phyloP scores from a whole-genome alignment of 2,329 filamentous ascomycete species.

The Apiospora kogelbergensis region DNA sequence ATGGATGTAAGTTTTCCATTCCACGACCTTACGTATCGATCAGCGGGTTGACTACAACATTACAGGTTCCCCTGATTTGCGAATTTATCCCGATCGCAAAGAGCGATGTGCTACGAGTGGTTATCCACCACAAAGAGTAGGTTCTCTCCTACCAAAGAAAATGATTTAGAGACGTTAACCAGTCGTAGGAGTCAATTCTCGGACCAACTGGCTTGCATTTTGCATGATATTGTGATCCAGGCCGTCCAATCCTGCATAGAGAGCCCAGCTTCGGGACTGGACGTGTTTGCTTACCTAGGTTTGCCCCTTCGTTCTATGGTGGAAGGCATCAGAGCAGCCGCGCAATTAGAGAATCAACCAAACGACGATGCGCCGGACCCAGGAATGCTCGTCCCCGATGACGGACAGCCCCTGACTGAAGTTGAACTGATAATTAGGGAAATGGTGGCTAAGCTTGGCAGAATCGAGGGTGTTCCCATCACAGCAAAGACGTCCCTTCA shows the following conservation, averaged over 20 bases:
- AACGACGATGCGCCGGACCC: not conserved
- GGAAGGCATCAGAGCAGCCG: not conserved
- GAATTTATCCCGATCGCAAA: conserved; percentile 63
- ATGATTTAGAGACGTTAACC: conserved; percentile 11
- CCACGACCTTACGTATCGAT: not conserved
- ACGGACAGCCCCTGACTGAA: conserved; percentile 22
- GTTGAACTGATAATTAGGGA: conserved; percentile 54
- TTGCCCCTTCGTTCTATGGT: not conserved
- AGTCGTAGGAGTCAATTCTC: conserved; percentile 25
- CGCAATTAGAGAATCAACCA: not conserved
- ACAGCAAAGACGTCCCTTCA: conserved; percentile 71
- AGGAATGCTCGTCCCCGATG: not conserved
- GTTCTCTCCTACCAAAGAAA: conserved; percentile 16
- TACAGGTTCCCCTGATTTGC: conserved; percentile 68
- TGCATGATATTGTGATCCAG: conserved; percentile 20
- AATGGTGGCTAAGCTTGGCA: conserved; percentile 59
- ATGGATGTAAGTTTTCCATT: conserved; percentile 61
- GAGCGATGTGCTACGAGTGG: conserved; percentile 54
- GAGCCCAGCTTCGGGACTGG: conserved; percentile 30
- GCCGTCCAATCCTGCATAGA: conserved; percentile 26
- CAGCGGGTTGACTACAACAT: not conserved
- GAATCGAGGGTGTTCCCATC: conserved; percentile 50
- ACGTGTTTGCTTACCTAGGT: conserved; percentile 21
- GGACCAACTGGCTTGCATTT: conserved; percentile 12
- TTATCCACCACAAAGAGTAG: conserved; percentile 61